Conservation (phyloP, 768 basidiomycete species). For the Chalciporus piperatus region DNA sequence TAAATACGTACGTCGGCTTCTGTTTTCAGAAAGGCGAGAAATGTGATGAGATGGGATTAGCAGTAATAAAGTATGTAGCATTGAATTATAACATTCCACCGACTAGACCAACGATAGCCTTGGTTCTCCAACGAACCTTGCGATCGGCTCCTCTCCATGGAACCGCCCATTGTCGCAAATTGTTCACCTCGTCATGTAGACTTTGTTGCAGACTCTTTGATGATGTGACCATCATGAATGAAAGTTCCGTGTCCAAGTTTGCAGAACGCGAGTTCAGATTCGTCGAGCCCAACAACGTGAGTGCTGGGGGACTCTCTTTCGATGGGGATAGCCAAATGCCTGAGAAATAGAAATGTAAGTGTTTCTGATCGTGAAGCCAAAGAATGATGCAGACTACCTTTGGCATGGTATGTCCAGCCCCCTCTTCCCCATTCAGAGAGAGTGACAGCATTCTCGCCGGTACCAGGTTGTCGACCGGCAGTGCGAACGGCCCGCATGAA, state of each 20-base stretch:
- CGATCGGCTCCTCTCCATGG: slow-evolving; percentile 62
- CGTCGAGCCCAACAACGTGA: slow-evolving; percentile 92
- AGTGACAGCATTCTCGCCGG: slow-evolving; percentile 48
- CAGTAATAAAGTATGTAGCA: neutral
- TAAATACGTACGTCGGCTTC: neutral
- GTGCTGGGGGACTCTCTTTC: slow-evolving; percentile 46
- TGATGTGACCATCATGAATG: slow-evolving; percentile 77
- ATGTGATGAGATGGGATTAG: slow-evolving; percentile 9
- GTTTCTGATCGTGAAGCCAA: neutral
- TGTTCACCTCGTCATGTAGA: slow-evolving; percentile 53
- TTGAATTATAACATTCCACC: slow-evolving; percentile 61
- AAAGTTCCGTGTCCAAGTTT: slow-evolving; percentile 88
- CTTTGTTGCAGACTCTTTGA: slow-evolving; percentile 47
- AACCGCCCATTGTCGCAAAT: slow-evolving; percentile 46
- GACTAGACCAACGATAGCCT: slow-evolving; percentile 57
- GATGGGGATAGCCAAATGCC: slow-evolving; percentile 83
- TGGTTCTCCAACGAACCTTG: slow-evolving; percentile 61
- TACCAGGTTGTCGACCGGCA: slow-evolving; percentile 39
- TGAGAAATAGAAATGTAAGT: slow-evolving; percentile 26
- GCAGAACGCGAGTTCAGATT: slow-evolving; percentile 92
- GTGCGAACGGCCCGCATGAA: slow-evolving; percentile 67
- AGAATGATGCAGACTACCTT: slow-evolving; percentile 53
- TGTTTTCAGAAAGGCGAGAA: too few relatives aligned
- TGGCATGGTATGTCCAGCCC: slow-evolving; percentile 99
- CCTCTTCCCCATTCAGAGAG: slow-evolving; percentile 84